These are phyloP conservation scores for Cudoniella acicularis DNA, from an alignment of 495 filamentous ascomycete species.

Conservation along the genomic window DNA sequence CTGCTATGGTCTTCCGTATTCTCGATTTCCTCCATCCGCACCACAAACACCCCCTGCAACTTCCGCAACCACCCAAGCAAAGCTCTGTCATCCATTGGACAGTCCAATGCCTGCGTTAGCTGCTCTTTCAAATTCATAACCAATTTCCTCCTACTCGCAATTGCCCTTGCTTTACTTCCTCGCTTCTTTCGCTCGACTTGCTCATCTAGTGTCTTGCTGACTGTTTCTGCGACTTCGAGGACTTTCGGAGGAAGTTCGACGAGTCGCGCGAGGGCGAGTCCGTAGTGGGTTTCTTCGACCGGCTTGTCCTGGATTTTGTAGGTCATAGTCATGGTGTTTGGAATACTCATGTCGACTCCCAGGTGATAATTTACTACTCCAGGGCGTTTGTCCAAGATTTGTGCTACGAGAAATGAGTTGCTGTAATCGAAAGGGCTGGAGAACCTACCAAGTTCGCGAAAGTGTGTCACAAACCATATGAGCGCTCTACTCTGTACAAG, in stretches of 20 bases:
- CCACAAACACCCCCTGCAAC: slow-evolving; percentile 73
- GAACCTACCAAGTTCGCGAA: slow-evolving; percentile 62
- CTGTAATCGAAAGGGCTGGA: neutral
- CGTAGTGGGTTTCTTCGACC: slow-evolving; percentile 72
- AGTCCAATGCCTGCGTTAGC: slow-evolving; percentile 64
- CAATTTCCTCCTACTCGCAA: slow-evolving; percentile 63
- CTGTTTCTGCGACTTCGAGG: slow-evolving; percentile 60
- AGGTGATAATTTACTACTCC: slow-evolving; percentile 83
- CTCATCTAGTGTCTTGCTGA: slow-evolving; percentile 57
- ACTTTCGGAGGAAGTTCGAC: slow-evolving; percentile 68
- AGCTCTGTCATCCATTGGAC: slow-evolving; percentile 61
- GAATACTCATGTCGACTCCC: slow-evolving; percentile 59
- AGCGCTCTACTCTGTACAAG: slow-evolving; percentile 70
- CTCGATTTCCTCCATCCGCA: slow-evolving; percentile 61
- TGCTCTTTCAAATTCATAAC: slow-evolving; percentile 72
- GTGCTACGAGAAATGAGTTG: slow-evolving; percentile 38
- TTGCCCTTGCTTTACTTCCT: slow-evolving; percentile 48
- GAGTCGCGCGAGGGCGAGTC: slow-evolving; percentile 70
- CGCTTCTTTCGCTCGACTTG: slow-evolving; percentile 51
- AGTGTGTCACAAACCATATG: slow-evolving; percentile 94
- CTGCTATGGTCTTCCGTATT: too few species aligned
- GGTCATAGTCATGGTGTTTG: slow-evolving; percentile 69
- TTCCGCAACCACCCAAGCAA: slow-evolving; percentile 62
- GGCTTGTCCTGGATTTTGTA: slow-evolving; percentile 74
- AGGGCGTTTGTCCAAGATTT: slow-evolving; percentile 64